A percentile compares a stretch with the other conserved stretches of the same genome.
phyloP scores from a whole-genome alignment of 805 yeast species.

The Jamesozyma piceae region DNA sequence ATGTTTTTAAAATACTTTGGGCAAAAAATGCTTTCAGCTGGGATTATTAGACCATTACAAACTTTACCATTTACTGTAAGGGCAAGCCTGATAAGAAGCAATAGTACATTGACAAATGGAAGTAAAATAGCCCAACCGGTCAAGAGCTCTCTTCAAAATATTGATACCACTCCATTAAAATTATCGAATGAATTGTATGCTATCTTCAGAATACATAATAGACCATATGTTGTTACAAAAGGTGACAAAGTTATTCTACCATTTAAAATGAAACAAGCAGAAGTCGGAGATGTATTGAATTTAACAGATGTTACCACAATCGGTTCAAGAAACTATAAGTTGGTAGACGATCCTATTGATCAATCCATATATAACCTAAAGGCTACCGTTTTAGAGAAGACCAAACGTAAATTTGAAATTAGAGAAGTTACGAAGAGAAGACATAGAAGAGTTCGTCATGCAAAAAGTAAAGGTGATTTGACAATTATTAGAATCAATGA shows the following conservation, averaged over 20 bases:
- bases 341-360: constrained; percentile 46
- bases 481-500: constrained; percentile 74
- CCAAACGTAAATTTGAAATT: constrained; percentile 66
- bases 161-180: constrained; percentile 53
- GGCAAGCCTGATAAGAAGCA: background rate
- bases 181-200: constrained; percentile 70
- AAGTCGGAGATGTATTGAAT: constrained; percentile 73
- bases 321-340: constrained; percentile 78
- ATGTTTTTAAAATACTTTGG: background rate
- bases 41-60: background rate
- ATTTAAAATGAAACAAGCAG: constrained; percentile 61
- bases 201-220: constrained; percentile 66
- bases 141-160: background rate
- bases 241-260: constrained; percentile 84
- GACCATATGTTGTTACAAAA: constrained; percentile 79
- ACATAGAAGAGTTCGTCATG: constrained; percentile 62
- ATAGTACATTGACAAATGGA: background rate
- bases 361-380: constrained; percentile 47
- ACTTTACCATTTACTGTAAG: background rate
- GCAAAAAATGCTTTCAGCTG: background rate
- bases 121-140: background rate
- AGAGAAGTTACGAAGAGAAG: constrained; percentile 73
- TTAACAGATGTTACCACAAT: constrained; percentile 69
- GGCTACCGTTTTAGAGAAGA: constrained; percentile 80
- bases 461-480: constrained; percentile 56